These are phyloP conservation scores for Coelastrella sp. DNA, from an alignment of 139 green algal genomes.

Conservation along the genomic window DNA sequence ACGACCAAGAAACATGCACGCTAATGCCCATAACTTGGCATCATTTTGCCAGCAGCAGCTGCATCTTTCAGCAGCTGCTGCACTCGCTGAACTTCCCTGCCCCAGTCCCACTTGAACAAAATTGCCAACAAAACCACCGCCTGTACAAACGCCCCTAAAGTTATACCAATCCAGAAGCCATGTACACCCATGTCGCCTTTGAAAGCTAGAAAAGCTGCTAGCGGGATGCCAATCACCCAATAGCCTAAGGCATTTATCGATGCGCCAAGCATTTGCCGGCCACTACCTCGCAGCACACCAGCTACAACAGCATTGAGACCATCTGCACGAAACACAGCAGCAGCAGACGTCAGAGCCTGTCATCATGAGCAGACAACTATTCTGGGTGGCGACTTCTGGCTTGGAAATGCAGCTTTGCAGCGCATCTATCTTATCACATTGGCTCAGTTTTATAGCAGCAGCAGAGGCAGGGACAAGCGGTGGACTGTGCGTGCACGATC, in stretches of 20 bases:
- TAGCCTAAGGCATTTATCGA: conserved; percentile 49
- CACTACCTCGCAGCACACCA: conserved; percentile 62
- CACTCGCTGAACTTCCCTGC: conserved; percentile 52
- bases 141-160: conserved; percentile 43
- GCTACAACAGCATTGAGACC: conserved; percentile 68
- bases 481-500: too few relatives aligned
- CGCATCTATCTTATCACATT: too few relatives aligned
- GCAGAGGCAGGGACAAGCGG: too few relatives aligned
- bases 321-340: conserved; percentile 45
- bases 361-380: too few relatives aligned
- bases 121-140: conserved; percentile 48
- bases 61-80: conserved; percentile 45
- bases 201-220: conserved; percentile 68
- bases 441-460: too few relatives aligned
- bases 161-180: conserved; percentile 74
- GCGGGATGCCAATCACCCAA: conserved; percentile 72
- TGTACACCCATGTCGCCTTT: conserved; percentile 49
- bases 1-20: too few relatives aligned
- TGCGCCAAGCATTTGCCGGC: conserved; percentile 54
- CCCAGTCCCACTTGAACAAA: conserved; percentile 56
- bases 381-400: too few relatives aligned
- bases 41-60: not conserved
- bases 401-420: too few relatives aligned
- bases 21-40: conserved; percentile 14
- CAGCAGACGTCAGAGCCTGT: conserved; percentile 44